These are phyloP conservation scores for Penicillium sp. DNA, from an alignment of 2,329 filamentous ascomycete species.

Conservation along the genomic window DNA sequence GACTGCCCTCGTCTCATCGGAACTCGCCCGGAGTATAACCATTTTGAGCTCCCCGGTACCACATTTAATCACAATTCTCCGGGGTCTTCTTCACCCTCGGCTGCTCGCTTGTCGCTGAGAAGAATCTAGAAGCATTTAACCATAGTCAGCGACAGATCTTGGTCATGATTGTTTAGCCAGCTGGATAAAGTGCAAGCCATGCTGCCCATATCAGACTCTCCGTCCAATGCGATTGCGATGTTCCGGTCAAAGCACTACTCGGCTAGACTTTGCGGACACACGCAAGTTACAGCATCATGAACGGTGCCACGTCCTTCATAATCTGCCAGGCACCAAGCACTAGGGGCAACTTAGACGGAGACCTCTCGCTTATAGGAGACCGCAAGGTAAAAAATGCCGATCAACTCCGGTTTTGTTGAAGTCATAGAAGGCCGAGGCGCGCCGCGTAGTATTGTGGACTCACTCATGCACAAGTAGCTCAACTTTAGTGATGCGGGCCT, in stretches of 20 bases:
- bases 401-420: neutral
- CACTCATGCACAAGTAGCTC: neutral
- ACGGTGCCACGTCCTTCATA: neutral
- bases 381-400: neutral
- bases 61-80: neutral
- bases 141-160: neutral
- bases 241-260: neutral
- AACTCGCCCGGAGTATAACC: slow-evolving; percentile 7
- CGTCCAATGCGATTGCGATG: neutral
- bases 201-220: neutral
- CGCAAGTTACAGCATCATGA: neutral
- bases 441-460: neutral
- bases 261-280: neutral
- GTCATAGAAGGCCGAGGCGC: neutral
- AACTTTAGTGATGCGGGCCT: neutral
- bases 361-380: neutral
- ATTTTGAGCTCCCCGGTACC: slow-evolving; percentile 3
- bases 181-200: neutral
- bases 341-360: neutral
- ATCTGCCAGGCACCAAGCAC: neutral
- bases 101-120: neutral
- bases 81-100: neutral
- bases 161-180: too few species aligned
- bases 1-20: neutral
- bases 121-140: neutral